Conservation (phyloP, 306 rosid genomes). For the Prosopis cineraria region DNA sequence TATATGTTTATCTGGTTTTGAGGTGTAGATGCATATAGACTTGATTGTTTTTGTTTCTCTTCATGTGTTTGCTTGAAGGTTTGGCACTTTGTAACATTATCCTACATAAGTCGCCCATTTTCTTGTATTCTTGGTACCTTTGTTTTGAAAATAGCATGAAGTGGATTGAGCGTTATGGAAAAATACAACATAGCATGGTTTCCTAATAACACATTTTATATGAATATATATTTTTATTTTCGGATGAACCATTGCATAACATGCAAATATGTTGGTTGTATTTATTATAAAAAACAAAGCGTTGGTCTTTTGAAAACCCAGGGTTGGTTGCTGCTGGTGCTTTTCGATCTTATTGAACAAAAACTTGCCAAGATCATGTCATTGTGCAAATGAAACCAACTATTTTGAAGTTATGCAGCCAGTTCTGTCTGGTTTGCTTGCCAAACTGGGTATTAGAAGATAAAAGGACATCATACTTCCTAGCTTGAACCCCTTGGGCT, state of each 20-base stretch:
- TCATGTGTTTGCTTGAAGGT: background rate
- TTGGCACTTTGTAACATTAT: background rate
- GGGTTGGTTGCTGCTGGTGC: background rate
- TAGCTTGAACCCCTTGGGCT: background rate
- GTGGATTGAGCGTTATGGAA: background rate
- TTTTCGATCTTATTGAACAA: background rate
- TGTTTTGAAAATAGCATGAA: background rate
- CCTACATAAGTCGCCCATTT: background rate
- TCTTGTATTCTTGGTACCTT: background rate
- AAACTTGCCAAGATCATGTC: background rate
- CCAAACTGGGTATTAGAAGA: background rate
- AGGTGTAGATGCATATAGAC: background rate
- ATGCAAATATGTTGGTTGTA: background rate
- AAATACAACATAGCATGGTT: background rate
- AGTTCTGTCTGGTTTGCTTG: background rate
- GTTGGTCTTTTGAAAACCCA: background rate
- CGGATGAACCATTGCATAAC: background rate
- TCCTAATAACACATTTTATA: background rate
- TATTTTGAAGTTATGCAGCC: background rate
- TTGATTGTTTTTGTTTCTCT: background rate
- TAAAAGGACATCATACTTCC: background rate
- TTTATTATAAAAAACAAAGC: background rate
- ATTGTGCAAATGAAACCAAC: background rate
- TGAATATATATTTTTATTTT: background rate
- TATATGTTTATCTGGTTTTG: background rate